Evolutionary conservation across 257 asterid genomes (phyloP).

Genomic region (Fraxinus anomala): DNA sequence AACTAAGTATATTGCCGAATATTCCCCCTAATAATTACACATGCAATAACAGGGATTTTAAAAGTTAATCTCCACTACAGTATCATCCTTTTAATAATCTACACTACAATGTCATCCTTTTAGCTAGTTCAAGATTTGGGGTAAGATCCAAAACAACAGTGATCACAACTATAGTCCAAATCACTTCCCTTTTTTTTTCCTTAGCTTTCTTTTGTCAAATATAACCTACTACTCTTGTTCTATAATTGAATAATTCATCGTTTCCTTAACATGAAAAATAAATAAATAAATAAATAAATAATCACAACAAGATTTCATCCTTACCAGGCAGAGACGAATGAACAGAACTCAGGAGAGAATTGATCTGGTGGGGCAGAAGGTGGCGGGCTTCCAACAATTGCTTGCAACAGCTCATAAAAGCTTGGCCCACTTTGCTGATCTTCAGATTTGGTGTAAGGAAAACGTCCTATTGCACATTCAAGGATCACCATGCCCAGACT

Average conservation of each 20-base stretch:
- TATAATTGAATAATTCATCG: conserved; percentile 8
- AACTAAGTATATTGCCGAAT: background rate
- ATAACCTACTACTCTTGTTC: background rate
- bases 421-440: conserved; percentile 87
- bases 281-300: too few species aligned
- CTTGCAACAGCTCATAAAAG: conserved; percentile 92
- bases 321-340: conserved; percentile 82
- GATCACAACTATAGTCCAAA: background rate
- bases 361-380: conserved; percentile 90
- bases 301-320: conserved; percentile 6
- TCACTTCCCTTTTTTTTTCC: background rate
- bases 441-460: conserved; percentile 92
- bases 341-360: conserved; percentile 63
- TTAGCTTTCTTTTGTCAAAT: background rate
- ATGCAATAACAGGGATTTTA: background rate
- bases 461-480: conserved; percentile 97
- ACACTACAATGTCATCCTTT: background rate
- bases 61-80: background rate
- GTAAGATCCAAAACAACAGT: background rate
- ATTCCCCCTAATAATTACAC: background rate
- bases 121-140: conserved; percentile 8
- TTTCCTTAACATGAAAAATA: background rate
- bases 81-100: background rate
- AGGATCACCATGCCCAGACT: conserved; percentile 85
- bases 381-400: conserved; percentile 91